These are phyloP conservation scores for Colletotrichum spinosum DNA, from an alignment of 2,329 filamentous ascomycete species.

Conservation along the genomic window DNA sequence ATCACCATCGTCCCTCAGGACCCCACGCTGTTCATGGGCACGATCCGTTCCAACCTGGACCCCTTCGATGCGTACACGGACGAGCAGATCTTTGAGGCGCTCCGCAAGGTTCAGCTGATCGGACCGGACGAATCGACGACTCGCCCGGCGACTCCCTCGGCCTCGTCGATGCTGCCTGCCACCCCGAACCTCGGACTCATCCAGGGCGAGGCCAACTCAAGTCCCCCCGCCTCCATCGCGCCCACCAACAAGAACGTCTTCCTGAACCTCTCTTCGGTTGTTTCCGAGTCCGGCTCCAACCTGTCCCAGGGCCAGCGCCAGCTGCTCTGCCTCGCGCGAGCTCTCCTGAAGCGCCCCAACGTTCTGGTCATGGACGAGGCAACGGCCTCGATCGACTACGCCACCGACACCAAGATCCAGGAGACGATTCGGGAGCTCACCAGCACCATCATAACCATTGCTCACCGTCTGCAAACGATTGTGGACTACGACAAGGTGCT, in stretches of 20 bases:
- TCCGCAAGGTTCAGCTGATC: slow-evolving; percentile 91
- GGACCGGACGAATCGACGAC: slow-evolving; percentile 63
- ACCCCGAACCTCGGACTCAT: slow-evolving; percentile 32
- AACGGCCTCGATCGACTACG: slow-evolving; percentile 96
- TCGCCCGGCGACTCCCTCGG: slow-evolving; percentile 41
- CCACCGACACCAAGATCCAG: slow-evolving; percentile 95
- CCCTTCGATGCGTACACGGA: slow-evolving; percentile 91
- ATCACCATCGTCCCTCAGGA: slow-evolving; percentile 99
- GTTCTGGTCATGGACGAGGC: slow-evolving; percentile 99
- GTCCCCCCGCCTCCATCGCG: slow-evolving; percentile 41
- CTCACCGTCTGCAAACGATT: slow-evolving; percentile 94
- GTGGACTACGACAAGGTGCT: slow-evolving; percentile 98
- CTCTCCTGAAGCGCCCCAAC: slow-evolving; percentile 89
- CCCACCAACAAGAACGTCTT: slow-evolving; percentile 95
- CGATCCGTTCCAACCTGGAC: slow-evolving; percentile 91
- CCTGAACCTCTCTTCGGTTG: slow-evolving; percentile 83
- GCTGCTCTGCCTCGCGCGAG: slow-evolving; percentile 91
- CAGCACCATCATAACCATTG: slow-evolving; percentile 96
- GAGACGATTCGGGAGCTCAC: slow-evolving; percentile 93
- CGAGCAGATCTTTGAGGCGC: slow-evolving; percentile 87
- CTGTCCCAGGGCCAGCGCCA: slow-evolving; percentile 96
- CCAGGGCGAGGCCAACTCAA: slow-evolving; percentile 28
- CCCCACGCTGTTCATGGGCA: slow-evolving; percentile 92
- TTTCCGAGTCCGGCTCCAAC: slow-evolving; percentile 93
- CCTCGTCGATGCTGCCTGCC: slow-evolving; percentile 31